Evolutionary conservation across 1,284 basidiomycete species (phyloP), one percentile per base, ranked within the genome.

Genomic region (Tetrapyrgos nigripes): DNA sequence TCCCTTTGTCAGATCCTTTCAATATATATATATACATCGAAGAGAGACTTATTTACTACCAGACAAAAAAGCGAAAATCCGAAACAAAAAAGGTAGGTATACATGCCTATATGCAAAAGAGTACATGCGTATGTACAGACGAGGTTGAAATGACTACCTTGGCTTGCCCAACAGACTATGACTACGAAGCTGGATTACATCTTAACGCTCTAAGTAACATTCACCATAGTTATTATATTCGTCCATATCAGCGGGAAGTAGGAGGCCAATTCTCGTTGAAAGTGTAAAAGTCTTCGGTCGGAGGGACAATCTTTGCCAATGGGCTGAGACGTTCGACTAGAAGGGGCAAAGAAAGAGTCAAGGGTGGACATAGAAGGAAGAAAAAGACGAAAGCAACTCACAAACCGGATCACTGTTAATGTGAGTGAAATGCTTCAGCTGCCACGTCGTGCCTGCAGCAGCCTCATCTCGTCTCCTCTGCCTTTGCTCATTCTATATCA

Each of bases 391-490:
- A 43, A 55, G 40, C n/a, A 47, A 79, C 86, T 76, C 71, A 89
- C 93, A 96, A 35, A 84, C 76, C 19, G 86, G 79, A 71, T 96
- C 92, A 29, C 76, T 80, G 17, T 88, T 87, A 28, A 89, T 74
- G 66, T 86, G 83, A 31, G 77, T 76, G 68, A 96, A 96, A 68
- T 93, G 90, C 73, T 87, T 89, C 64, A 92, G 74, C 66, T 85
- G 70, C 93, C 96, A 97, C 1, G 82, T 78, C 17, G 83, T 88
- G 2, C 87, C 90, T 17, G 81, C 86, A 1, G 91, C 88, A 10
- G 72, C 71, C 76, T 98, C 97, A 66, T 96, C 93, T 72, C 88
- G 91, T 66, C 97, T 82, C 74, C 87, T 84, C 75, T 96, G 93
- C 59, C 97, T 82, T 78, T 98, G 95, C 49, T 96, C 93, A 66